These are phyloP conservation scores for Pittosporum tobira DNA, from an alignment of 129 eudicot species.

Conservation along the genomic window DNA sequence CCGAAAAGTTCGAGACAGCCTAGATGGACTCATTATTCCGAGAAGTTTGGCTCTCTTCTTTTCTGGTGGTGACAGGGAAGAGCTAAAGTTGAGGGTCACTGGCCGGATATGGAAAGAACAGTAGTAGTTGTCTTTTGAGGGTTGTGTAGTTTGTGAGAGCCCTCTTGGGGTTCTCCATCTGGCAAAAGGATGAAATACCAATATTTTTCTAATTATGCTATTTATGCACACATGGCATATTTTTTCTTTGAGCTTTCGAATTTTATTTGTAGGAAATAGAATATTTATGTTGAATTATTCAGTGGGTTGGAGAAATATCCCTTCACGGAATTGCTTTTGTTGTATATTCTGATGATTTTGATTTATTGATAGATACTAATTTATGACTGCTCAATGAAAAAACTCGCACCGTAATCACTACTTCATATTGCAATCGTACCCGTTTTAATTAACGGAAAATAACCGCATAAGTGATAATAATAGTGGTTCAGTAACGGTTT, in stretches of 20 bases:
- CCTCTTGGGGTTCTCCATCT: neutral
- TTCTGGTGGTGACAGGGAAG: constrained; percentile 74
- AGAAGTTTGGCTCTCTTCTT: constrained; percentile 68
- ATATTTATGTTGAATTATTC: neutral
- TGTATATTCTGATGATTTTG: neutral
- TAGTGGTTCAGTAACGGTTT: too few relatives aligned
- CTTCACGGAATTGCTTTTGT: neutral
- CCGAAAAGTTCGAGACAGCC: constrained; percentile 73
- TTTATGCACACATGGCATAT: neutral
- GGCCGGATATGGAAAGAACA: constrained; percentile 83
- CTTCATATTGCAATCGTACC: too few relatives aligned
- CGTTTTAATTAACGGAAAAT: too few relatives aligned
- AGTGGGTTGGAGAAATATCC: neutral
- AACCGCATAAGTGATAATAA: too few relatives aligned
- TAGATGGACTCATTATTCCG: constrained; percentile 72
- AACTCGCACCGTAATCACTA: too few relatives aligned
- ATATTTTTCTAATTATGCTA: neutral
- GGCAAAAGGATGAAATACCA: neutral
- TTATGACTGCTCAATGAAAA: too few relatives aligned
- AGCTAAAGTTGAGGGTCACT: constrained; percentile 70
- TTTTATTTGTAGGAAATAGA: constrained; percentile 9
- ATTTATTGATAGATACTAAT: too few relatives aligned
- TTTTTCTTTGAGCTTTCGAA: neutral
- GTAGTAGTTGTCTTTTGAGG: constrained; percentile 8
- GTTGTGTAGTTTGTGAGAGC: constrained; percentile 15